Conservation (phyloP, 169 alveolate genomes). For the Prorocentrum cordatum region DNA sequence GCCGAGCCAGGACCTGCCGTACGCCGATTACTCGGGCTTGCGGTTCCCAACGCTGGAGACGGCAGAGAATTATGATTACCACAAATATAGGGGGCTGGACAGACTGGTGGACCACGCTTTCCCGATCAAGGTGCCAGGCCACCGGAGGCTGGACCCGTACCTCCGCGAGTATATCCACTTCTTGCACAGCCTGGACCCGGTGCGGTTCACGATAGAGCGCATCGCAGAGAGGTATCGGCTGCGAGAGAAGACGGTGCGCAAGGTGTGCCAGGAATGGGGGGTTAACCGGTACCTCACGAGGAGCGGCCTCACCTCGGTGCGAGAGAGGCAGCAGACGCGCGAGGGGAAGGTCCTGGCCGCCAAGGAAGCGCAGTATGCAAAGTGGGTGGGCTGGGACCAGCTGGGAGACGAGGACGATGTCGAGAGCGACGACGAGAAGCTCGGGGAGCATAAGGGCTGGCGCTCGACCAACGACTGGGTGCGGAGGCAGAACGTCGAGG, state of each 20-base stretch:
- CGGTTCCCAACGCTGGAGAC: constrained; percentile 15
- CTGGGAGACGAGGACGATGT: constrained; percentile 31
- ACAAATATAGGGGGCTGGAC: constrained; percentile 15
- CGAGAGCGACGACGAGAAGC: constrained; percentile 33
- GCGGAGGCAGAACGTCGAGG: constrained; percentile 29
- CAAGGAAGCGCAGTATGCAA: constrained; percentile 42
- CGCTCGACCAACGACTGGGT: constrained; percentile 59
- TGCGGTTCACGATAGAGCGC: constrained; percentile 22
- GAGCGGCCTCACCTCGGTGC: constrained; percentile 29
- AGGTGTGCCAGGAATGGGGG: constrained; percentile 31
- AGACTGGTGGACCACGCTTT: constrained; percentile 15
- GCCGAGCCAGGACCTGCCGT: background rate
- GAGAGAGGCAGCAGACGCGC: constrained; percentile 21
- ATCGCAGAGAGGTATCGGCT: constrained; percentile 57
- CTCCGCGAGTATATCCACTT: constrained; percentile 37
- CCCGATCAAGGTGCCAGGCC: constrained; percentile 63
- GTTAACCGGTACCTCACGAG: constrained; percentile 34
- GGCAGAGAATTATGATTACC: constrained; percentile 31
- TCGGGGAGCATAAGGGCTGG: constrained; percentile 38
- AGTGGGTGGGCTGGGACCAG: constrained; percentile 67
- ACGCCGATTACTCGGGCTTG: constrained; percentile 12
- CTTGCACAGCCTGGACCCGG: constrained; percentile 52
- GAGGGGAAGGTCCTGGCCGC: constrained; percentile 20
- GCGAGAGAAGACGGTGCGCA: constrained; percentile 26
- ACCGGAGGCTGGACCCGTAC: constrained; percentile 46